A percentile compares a stretch with the other conserved stretches of the same genome.
Evolutionary conservation across 2,329 filamentous ascomycete genomes (phyloP).

Genomic region (Penicillium fuscoglaucum): DNA sequence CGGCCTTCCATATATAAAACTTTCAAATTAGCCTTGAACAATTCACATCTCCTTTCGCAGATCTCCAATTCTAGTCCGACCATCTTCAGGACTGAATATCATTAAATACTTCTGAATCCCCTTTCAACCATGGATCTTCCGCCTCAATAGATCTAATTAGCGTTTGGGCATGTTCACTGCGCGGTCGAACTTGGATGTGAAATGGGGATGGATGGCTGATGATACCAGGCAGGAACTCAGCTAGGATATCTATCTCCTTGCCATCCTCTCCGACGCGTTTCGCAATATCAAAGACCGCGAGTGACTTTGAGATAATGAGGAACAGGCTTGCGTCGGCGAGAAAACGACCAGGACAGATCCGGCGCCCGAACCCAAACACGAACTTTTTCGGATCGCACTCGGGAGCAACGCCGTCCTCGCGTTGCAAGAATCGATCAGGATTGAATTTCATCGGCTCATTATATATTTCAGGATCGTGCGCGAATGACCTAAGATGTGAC

Average conservation of each 20-base stretch:
- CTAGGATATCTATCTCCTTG: slow-evolving; percentile 36
- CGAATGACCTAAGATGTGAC: neutral
- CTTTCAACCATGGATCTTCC: neutral
- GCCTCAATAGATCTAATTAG: slow-evolving; percentile 34
- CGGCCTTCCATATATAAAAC: no score
- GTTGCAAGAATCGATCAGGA: slow-evolving; percentile 45
- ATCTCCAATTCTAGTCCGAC: neutral
- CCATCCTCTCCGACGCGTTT: slow-evolving; percentile 44
- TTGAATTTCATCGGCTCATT: slow-evolving; percentile 41
- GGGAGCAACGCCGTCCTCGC: slow-evolving; percentile 30
- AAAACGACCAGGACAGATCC: slow-evolving; percentile 44
- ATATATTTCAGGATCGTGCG: slow-evolving; percentile 40
- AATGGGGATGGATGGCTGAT: slow-evolving; percentile 43
- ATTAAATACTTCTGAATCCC: neutral
- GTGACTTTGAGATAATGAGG: slow-evolving; percentile 46
- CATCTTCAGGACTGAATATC: neutral
- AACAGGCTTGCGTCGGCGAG: slow-evolving; percentile 45
- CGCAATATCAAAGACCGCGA: slow-evolving; percentile 51
- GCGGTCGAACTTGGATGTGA: slow-evolving; percentile 34
- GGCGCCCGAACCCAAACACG: slow-evolving; percentile 41
- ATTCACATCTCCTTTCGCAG: no score
- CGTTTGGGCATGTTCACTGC: slow-evolving; percentile 33
- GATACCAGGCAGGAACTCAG: slow-evolving; percentile 31
- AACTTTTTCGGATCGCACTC: slow-evolving; percentile 31
- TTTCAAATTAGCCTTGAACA: no score